Base-by-base conservation (phyloP, 2,329 filamentous ascomycete genomes). In the Nemania abortiva region DNA sequence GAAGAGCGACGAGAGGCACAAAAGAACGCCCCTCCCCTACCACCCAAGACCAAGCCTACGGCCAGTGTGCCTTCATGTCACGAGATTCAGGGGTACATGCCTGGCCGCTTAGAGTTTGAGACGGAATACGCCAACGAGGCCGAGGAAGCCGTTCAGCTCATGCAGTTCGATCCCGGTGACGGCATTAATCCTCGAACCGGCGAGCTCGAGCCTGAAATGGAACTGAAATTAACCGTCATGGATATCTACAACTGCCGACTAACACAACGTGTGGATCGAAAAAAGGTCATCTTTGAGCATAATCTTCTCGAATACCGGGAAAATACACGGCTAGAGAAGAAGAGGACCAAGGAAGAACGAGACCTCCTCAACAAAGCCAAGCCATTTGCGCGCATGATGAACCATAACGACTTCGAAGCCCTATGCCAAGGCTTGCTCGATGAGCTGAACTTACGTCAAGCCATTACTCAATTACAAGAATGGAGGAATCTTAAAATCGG, bases 31-130 rank as follows among this genome's bases (percentile, higher is more conserved):
- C 90, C 93, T 0, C 91, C 94, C 0, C 87, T 94, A 45, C 92
- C 93, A 27, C 94, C 95, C 1, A 97, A 98, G 81, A 95, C 95
- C 75, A 98, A 98, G 78, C 96, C 96, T 0, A 98, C 95, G 0
- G 95, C 95, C 9, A 97, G 93, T 83, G 94, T 98, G 2, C 96
- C 96, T 0, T 92, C 94, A 39, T 99, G 96, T 80, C 96, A 99
- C 83, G 96, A 99, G 81, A 96, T 99, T 45, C 94, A 98, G 81
- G 96, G 96, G 2, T 99, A 97, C 80, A 99, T 99, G 96, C 96
- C 96, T 2, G 96, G 96, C 53, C 94, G 96, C 49, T 82, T 99
- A 72, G 96, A 99, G 77, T 99, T 99, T 72, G 96, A 99, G 84
- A 98, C 93, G 0, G 96, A 99, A 77, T 96, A 97, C 78, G 93